Conservation (phyloP, 306 rosid species). For the Fragaria iinumae region DNA sequence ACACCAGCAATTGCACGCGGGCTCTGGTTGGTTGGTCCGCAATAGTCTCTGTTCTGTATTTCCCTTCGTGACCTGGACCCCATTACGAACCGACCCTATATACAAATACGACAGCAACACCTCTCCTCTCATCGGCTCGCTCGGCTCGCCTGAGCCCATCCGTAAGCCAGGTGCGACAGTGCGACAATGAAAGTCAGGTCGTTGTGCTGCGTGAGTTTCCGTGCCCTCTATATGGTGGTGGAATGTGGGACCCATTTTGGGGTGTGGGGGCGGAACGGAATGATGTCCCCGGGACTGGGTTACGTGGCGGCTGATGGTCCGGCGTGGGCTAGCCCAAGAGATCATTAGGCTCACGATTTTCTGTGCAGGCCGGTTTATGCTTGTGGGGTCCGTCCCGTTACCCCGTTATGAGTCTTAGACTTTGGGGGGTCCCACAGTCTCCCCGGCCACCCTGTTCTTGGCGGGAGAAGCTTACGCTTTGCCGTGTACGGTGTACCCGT, state of each 20-base stretch:
- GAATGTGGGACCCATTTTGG: conserved; percentile 33
- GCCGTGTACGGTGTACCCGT: neutral
- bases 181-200: neutral
- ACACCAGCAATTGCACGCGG: conserved; percentile 57
- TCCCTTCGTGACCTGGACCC: conserved; percentile 33
- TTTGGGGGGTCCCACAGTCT: conserved; percentile 5
- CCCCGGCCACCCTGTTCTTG: neutral
- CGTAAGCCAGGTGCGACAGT: conserved; percentile 10
- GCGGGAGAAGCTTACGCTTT: conserved; percentile 22
- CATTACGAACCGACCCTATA: conserved; percentile 48
- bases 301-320: conserved; percentile 59
- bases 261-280: conserved; percentile 11
- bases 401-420: conserved; percentile 10
- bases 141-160: conserved; percentile 16
- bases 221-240: conserved; percentile 33
- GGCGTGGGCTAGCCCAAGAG: conserved; percentile 59
- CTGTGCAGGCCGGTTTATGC: conserved; percentile 35
- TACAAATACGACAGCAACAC: conserved; percentile 60
- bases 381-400: conserved; percentile 42
- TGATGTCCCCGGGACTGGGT: conserved; percentile 19
- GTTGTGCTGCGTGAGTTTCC: conserved; percentile 8
- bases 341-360: conserved; percentile 46
- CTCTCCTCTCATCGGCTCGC: conserved; percentile 58
- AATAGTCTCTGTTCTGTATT: conserved; percentile 8
- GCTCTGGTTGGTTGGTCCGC: conserved; percentile 70